Conservation (phyloP, 768 basidiomycete species). For the Mycena epipterygia region DNA sequence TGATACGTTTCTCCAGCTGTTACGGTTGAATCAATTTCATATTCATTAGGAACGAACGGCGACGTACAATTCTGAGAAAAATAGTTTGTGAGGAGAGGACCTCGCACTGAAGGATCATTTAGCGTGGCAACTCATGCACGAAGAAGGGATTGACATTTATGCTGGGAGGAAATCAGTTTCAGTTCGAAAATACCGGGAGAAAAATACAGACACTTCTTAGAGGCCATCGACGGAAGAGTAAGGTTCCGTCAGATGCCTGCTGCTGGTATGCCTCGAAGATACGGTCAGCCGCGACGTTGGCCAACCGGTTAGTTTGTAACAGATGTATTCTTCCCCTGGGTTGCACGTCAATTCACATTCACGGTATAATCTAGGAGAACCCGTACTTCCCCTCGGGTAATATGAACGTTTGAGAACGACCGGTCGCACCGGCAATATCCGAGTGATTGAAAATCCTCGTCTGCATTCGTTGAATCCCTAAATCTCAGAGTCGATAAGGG, state of each 20-base stretch:
- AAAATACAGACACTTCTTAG: slow-evolving; percentile 67
- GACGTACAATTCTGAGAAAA: slow-evolving; percentile 87
- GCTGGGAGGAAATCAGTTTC: slow-evolving; percentile 54
- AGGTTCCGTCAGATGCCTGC: slow-evolving; percentile 66
- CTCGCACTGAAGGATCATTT: slow-evolving; percentile 65
- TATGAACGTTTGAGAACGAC: slow-evolving; percentile 58
- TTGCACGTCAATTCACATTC: not conserved
- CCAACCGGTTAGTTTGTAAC: slow-evolving; percentile 59
- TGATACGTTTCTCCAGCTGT: slow-evolving; percentile 87
- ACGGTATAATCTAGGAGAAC: not conserved
- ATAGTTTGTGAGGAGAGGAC: slow-evolving; percentile 80
- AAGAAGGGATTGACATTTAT: slow-evolving; percentile 62
- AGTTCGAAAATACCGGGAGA: not conserved
- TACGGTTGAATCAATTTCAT: slow-evolving; percentile 7
- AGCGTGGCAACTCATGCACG: not conserved
- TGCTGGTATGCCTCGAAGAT: slow-evolving; percentile 78
- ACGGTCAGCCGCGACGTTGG: slow-evolving; percentile 63
- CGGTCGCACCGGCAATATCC: slow-evolving; percentile 25
- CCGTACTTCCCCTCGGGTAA: slow-evolving; percentile 63
- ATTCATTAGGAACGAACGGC: slow-evolving; percentile 1
- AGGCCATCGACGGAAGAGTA: slow-evolving; percentile 81
- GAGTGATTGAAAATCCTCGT: slow-evolving; percentile 38
- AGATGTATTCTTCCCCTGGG: slow-evolving; percentile 75
- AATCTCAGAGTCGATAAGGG: not conserved
- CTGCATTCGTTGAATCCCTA: slow-evolving; percentile 49